phyloP scores from a whole-genome alignment of 345 rosid species.

The Trapa bicornis region DNA sequence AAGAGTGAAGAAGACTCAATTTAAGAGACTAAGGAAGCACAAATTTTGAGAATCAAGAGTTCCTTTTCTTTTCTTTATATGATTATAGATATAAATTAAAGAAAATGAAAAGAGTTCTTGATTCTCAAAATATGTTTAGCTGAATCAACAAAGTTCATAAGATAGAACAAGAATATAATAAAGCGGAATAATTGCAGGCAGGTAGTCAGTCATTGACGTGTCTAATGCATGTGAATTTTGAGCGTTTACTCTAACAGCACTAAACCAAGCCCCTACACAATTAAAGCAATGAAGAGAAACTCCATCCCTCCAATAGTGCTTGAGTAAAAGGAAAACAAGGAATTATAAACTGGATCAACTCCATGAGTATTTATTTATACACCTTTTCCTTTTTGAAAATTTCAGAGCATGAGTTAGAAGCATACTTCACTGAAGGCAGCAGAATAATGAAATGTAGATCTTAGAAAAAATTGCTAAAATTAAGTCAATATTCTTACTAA shows the following conservation, averaged over 20 bases:
- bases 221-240: too few species aligned
- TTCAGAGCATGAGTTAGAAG: background rate
- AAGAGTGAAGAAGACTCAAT: background rate
- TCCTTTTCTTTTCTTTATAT: too few species aligned
- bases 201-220: background rate
- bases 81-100: background rate
- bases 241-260: too few species aligned
- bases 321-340: background rate
- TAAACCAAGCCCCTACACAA: constrained; percentile 31
- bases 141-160: background rate
- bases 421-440: background rate
- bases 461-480: background rate
- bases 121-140: background rate
- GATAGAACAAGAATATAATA: background rate
- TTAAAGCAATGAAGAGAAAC: background rate
- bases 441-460: background rate
- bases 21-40: too few species aligned
- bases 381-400: background rate
- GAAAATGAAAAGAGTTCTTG: background rate
- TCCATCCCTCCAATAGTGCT: background rate
- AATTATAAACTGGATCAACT: background rate
- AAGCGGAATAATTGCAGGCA: background rate
- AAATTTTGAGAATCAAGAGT: too few species aligned
- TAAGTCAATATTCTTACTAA: background rate
- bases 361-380: background rate